A percentile compares a stretch with the other conserved stretches of the same genome.
phyloP scores from a whole-genome alignment of 2,329 filamentous ascomycete species.

The Xylaria arbuscula region DNA sequence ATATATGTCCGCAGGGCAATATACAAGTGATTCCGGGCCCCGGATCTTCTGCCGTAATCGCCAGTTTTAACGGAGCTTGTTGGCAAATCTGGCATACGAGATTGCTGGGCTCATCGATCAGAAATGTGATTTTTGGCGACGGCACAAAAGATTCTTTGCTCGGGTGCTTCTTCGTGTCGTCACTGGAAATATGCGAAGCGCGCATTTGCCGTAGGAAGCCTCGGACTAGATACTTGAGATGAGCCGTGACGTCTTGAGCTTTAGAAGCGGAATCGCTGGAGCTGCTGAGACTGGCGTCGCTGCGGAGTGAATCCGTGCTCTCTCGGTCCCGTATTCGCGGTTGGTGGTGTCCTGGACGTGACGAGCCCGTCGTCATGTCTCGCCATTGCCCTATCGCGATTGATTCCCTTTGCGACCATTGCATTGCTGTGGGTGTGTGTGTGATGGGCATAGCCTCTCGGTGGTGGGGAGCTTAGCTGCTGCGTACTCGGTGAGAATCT shows the following conservation, averaged over 20 bases:
- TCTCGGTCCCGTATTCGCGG: neutral
- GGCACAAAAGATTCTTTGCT: constrained; percentile 42
- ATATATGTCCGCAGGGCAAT: constrained; percentile 53
- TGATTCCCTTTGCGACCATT: neutral
- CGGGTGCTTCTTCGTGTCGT: neutral
- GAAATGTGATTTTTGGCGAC: constrained; percentile 44
- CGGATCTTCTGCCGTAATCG: neutral
- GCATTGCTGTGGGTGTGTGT: neutral
- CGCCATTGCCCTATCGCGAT: constrained; percentile 21
- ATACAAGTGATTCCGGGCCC: constrained; percentile 43
- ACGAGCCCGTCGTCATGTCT: neutral
- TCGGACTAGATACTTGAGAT: constrained; percentile 38
- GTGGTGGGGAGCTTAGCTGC: neutral
- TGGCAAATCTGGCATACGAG: constrained; percentile 46
- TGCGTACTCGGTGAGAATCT: neutral
- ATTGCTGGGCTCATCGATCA: constrained; percentile 43
- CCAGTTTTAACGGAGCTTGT: constrained; percentile 35
- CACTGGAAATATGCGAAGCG: neutral
- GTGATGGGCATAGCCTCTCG: neutral
- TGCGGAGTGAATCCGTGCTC: constrained; percentile 3
- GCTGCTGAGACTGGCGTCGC: constrained; percentile 3
- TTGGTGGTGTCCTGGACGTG: neutral
- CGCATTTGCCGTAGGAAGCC: constrained; percentile 26
- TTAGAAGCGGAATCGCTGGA: neutral
- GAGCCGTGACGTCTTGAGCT: constrained; percentile 11